phyloP scores from a whole-genome alignment of 2,329 filamentous ascomycete species.

The Endoconidiophora laricicola region DNA sequence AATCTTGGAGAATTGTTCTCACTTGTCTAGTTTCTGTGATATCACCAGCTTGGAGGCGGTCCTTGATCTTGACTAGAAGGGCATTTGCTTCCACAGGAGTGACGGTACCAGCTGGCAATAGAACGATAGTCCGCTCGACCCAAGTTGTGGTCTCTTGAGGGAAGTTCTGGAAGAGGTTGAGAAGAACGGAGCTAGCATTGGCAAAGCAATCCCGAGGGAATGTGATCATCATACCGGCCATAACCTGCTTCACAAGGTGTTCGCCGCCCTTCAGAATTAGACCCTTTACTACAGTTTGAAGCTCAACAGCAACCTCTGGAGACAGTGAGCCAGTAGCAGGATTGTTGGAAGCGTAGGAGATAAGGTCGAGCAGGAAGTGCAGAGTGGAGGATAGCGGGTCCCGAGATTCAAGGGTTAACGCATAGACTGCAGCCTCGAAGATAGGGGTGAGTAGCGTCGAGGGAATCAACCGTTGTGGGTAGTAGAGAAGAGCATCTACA shows the following conservation, averaged over 20 bases:
- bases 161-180: slow-evolving; percentile 75
- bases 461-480: slow-evolving; percentile 66
- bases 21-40: slow-evolving; percentile 53
- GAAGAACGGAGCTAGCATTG: slow-evolving; percentile 81
- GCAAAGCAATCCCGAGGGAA: slow-evolving; percentile 93
- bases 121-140: slow-evolving; percentile 67
- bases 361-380: slow-evolving; percentile 80
- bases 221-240: slow-evolving; percentile 98
- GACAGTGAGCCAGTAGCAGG: slow-evolving; percentile 44
- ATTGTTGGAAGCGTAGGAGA: slow-evolving; percentile 72
- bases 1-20: slow-evolving; percentile 76
- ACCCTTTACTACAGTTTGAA: slow-evolving; percentile 56
- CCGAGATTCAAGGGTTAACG: slow-evolving; percentile 74
- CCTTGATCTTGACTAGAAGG: slow-evolving; percentile 63
- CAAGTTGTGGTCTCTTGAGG: slow-evolving; percentile 64
- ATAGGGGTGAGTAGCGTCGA: slow-evolving; percentile 68
- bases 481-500: slow-evolving; percentile 83
- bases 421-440: slow-evolving; percentile 72
- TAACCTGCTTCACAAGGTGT: slow-evolving; percentile 65
- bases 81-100: slow-evolving; percentile 65
- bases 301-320: slow-evolving; percentile 45
- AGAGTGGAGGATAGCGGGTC: slow-evolving; percentile 82
- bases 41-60: slow-evolving; percentile 53
- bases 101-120: slow-evolving; percentile 71
- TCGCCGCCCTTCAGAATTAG: slow-evolving; percentile 57